Evolutionary conservation across 169 alveolate species (phyloP), one percentile per base, ranked within the genome.

Genomic region (Babesia bigemina): DNA sequence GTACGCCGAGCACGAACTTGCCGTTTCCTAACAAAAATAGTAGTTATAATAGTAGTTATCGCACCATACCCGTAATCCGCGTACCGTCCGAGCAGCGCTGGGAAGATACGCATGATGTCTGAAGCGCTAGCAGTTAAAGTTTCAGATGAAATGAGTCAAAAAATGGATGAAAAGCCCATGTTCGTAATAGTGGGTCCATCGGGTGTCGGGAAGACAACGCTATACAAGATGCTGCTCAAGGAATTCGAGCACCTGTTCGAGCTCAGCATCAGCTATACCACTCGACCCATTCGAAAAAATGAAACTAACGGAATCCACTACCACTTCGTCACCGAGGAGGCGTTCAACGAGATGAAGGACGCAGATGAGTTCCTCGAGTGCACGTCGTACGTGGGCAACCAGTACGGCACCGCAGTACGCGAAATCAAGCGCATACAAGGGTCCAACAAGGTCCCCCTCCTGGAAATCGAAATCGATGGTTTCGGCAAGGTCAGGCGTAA

Each of bases 201-300:
- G 10, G 98, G 98, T n/a, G 97, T 92, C 21, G 98, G 98, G 52
- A 95, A 95, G 86, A 94, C 96, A 12, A 95, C 97, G 0, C 74
- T 95, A 21, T 75, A 91, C 21, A 62, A 59, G 10, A 78, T 60
- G 55, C 67, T 95, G n/a, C 36, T 88, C 26, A 61, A 70, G 16
- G 88, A 91, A 29, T 91, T 84, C 63, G 83, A 91, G 16, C 65
- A 82, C 21, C 21, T 59, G 17, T 90, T 95, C 82, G 92, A 83
- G 21, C 82, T 92, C 49, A 87, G 95, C 71, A 86, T 94, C 0
- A 86, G 95, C 58, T 91, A 86, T 63, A 95, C 98, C 22, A 94
- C 97, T 17, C 87, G 98, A 79, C 65, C 69, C 22, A 88, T 90
- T 24, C 85, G 97, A 62, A 78, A 61, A 39, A 93, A 94, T 21